Evolutionary conservation across 768 basidiomycete genomes (phyloP), one percentile per base, ranked within the genome.

Genomic region (Auriscalpium orientale): DNA sequence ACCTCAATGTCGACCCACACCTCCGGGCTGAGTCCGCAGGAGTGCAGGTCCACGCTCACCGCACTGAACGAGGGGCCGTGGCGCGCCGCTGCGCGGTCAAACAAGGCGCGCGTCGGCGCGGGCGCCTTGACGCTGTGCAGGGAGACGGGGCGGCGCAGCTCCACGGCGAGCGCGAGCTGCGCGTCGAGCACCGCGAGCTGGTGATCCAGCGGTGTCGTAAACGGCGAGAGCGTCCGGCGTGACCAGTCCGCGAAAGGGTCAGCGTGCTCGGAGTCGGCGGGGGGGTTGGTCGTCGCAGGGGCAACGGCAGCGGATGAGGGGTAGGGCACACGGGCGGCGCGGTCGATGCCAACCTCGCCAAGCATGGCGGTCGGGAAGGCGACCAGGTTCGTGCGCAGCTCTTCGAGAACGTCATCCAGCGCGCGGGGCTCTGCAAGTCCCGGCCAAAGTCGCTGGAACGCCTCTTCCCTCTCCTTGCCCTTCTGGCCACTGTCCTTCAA

Each of bases 301-400:
- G 28, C 28, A 7, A 2, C 28, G 28, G 28, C 28, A 28, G 28
- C 7, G 28, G 28, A 28, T 28, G 28, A 7, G 40, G 40, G 3
- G 8, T 43, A 76, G 0, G 91, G 86, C 21, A 95, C 76, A 33
- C 89, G 84, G 62, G 88, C 89, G 15, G 76, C 74, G 22, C 88
- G 82, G 70, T 99, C 95, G 38, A 99, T 70, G 2, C 95, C 95
- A 7, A 98, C 86, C 71, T 99, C 95, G 43, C 95, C 95, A 1
- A 99, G 73, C 83, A 97, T 88, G 11, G 91, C 85, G 43, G 72
- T 65, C 2, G 89, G 83, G 62, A 85, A 85, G 2, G 68, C 66
- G n/a, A 62, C 59, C 15, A 98, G 77, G 66, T 87, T 79, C 8
- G 60, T 56, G 49, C 83, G 80, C 51, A 98, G 68, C 22, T 82